These are phyloP conservation scores for Saturnispora saitoi DNA, from an alignment of 805 yeast genomes.

Conservation along the genomic window DNA sequence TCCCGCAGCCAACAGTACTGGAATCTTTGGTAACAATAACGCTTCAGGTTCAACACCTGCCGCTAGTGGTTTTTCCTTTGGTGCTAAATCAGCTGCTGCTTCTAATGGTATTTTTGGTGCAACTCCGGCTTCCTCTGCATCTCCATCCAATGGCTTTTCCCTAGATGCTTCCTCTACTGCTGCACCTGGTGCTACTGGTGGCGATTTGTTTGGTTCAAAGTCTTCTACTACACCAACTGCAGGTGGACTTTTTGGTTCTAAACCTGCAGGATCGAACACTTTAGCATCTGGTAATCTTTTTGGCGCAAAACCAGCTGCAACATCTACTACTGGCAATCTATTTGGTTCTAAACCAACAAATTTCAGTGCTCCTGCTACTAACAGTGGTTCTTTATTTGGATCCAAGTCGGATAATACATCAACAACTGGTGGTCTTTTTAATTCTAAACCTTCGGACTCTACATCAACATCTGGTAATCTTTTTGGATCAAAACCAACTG, in stretches of 20 bases:
- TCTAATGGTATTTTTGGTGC: slow-evolving; percentile 1
- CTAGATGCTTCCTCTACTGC: slow-evolving; percentile 14
- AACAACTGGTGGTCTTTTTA: slow-evolving; percentile 1
- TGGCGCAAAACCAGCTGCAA: not conserved
- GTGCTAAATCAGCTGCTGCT: not conserved
- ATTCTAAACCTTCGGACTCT: too few species aligned
- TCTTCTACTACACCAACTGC: slow-evolving; percentile 7
- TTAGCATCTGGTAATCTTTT: too few species aligned
- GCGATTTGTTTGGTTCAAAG: not conserved
- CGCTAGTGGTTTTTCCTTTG: slow-evolving; percentile 9
- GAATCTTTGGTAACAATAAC: not conserved
- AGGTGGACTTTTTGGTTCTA: not conserved
- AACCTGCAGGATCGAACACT: not conserved
- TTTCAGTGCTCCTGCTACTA: not conserved
- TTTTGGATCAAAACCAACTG: slow-evolving; percentile 3
- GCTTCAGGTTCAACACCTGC: slow-evolving; percentile 1
- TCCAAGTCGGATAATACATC: not conserved
- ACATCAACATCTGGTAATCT: slow-evolving; percentile 3
- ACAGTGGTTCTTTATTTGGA: not conserved
- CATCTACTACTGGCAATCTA: not conserved
- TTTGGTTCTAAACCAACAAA: not conserved
- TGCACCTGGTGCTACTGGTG: not conserved
- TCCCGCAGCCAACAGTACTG: not conserved
- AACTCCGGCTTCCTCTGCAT: slow-evolving; percentile 5
- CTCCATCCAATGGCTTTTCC: slow-evolving; percentile 16